Evolutionary conservation across 164 flowering plant species (phyloP).

Genomic region (Cinnamomum chago): DNA sequence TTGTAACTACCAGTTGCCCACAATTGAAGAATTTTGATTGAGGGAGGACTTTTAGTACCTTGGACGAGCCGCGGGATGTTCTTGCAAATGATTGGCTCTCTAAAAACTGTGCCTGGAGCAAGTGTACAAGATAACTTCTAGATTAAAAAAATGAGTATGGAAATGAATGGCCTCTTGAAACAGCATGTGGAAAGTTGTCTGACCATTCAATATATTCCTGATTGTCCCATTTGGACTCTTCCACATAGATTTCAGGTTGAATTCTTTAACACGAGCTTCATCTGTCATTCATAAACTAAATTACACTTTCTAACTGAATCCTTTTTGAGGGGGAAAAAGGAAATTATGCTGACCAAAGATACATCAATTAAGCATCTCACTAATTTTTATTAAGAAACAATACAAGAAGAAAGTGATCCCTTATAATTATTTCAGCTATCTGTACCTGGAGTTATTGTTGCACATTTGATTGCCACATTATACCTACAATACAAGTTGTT

Average conservation of each 20-base stretch:
- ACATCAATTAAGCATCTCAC: background rate
- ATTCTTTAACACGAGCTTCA: slow-evolving; percentile 73
- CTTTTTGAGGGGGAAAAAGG: background rate
- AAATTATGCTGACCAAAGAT: background rate
- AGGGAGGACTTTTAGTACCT: slow-evolving; percentile 25
- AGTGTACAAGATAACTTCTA: background rate
- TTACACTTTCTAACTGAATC: background rate
- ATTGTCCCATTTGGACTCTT: slow-evolving; percentile 89
- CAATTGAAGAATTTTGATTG: background rate
- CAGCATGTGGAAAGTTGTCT: slow-evolving; percentile 5
- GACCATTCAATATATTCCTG: slow-evolving; percentile 78
- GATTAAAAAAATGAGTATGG: background rate
- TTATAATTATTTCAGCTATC: background rate
- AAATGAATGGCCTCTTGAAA: background rate
- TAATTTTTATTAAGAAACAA: background rate
- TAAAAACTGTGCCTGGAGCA: slow-evolving; percentile 75
- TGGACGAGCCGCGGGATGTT: slow-evolving; percentile 73
- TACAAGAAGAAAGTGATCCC: background rate
- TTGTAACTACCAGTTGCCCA: background rate
- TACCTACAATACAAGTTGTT: slow-evolving; percentile 33
- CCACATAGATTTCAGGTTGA: slow-evolving; percentile 72
- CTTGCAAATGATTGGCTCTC: slow-evolving; percentile 81
- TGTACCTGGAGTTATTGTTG: slow-evolving; percentile 84
- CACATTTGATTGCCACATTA: slow-evolving; percentile 89
- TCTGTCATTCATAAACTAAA: slow-evolving; percentile 31